These are phyloP conservation scores for Lignosus rhinocerotis DNA, from an alignment of 1,284 basidiomycete genomes.

Conservation along the genomic window DNA sequence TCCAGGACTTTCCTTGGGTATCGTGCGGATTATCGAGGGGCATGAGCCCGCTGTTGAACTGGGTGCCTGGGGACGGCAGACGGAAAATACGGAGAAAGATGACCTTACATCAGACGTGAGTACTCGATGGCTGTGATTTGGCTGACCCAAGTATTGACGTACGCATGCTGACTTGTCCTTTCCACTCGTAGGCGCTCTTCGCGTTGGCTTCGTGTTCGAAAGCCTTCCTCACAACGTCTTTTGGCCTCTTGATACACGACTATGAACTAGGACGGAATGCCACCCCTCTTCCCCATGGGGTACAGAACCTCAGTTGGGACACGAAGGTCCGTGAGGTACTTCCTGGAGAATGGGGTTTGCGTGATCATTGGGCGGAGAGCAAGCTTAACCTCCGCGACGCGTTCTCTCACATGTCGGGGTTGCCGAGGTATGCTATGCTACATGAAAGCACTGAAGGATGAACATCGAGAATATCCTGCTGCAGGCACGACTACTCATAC, in stretches of 20 bases:
- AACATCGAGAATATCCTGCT: neutral
- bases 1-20: slow-evolving; percentile 29
- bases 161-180: neutral
- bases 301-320: slow-evolving; percentile 22
- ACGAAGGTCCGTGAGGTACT: slow-evolving; percentile 43
- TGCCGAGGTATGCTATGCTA: slow-evolving; percentile 26
- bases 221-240: slow-evolving; percentile 39
- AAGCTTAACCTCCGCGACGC: slow-evolving; percentile 41
- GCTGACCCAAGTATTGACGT: no score
- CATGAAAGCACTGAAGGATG: neutral
- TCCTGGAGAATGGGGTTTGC: slow-evolving; percentile 40
- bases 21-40: slow-evolving; percentile 22
- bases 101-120: slow-evolving; percentile 32
- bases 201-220: slow-evolving; percentile 48
- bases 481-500: slow-evolving; percentile 37
- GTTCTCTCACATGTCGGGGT: slow-evolving; percentile 28
- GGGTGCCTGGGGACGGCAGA: slow-evolving; percentile 29
- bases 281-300: slow-evolving; percentile 20
- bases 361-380: slow-evolving; percentile 37
- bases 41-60: slow-evolving; percentile 22
- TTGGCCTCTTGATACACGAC: slow-evolving; percentile 36
- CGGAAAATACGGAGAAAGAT: slow-evolving; percentile 35
- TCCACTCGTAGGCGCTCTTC: slow-evolving; percentile 37
- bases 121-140: neutral
- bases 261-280: slow-evolving; percentile 23